Percentiles rank a stretch among this genome's conserved stretches.
Conservation (phyloP, 2,329 filamentous ascomycete genomes). For the Hypomyces perniciosus region DNA sequence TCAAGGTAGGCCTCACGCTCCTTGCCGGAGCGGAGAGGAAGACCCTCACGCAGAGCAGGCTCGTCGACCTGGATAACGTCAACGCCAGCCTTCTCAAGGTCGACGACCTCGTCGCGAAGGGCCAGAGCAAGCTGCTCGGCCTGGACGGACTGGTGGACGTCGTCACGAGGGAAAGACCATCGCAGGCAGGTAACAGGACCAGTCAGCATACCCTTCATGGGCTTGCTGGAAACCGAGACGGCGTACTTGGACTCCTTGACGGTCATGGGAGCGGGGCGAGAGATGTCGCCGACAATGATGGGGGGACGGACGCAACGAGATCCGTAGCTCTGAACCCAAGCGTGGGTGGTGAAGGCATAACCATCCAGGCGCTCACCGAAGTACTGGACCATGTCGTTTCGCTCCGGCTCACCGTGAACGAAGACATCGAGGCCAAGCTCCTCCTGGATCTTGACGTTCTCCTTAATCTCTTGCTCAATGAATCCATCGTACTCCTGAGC, state of each 20-base stretch:
- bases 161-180: slow-evolving; percentile 99
- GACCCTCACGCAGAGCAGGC: slow-evolving; percentile 98
- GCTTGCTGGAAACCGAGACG: slow-evolving; percentile 91
- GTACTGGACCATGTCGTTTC: slow-evolving; percentile 99
- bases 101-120: slow-evolving; percentile 95
- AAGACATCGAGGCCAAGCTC: slow-evolving; percentile 96
- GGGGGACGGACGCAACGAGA: slow-evolving; percentile 97
- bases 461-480: slow-evolving; percentile 97
- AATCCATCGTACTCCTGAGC: slow-evolving; percentile 93
- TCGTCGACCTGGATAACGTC: slow-evolving; percentile 99
- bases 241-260: slow-evolving; percentile 99
- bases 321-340: slow-evolving; percentile 97
- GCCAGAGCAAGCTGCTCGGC: slow-evolving; percentile 97
- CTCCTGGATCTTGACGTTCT: slow-evolving; percentile 94
- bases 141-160: slow-evolving; percentile 98
- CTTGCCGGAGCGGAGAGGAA: slow-evolving; percentile 86
- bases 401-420: slow-evolving; percentile 98
- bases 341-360: slow-evolving; percentile 98
- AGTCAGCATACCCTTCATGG: slow-evolving; percentile 99
- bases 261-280: slow-evolving; percentile 93
- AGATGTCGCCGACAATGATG: slow-evolving; percentile 98
- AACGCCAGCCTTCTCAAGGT: slow-evolving; percentile 94
- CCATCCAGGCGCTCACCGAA: slow-evolving; percentile 96
- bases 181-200: slow-evolving; percentile 97
- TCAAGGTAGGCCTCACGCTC: slow-evolving; percentile 95